These are phyloP conservation scores for Henckelia pumila DNA, from an alignment of 257 asterid species.

Conservation along the genomic window DNA sequence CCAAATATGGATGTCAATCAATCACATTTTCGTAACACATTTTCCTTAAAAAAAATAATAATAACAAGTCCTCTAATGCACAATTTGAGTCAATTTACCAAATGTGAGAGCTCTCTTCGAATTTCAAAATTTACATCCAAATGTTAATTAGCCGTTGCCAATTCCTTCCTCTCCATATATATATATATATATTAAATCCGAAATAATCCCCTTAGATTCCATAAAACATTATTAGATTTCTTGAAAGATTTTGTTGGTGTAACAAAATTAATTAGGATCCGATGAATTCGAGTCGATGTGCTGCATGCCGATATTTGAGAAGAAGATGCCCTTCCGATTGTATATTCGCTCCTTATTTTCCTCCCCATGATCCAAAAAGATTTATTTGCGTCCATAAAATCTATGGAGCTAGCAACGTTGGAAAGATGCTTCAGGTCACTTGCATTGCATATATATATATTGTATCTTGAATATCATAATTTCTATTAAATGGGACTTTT, in stretches of 20 bases:
- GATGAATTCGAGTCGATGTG: constrained; percentile 60
- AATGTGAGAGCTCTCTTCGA: neutral
- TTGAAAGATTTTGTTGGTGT: too few species aligned
- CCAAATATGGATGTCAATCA: neutral
- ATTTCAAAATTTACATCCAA: constrained; percentile 14
- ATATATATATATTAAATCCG: neutral
- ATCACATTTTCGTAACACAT: neutral
- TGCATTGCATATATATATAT: neutral
- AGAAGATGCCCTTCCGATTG: constrained; percentile 67
- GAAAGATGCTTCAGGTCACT: constrained; percentile 54
- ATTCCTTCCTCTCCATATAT: neutral
- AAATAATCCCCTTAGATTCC: constrained; percentile 17
- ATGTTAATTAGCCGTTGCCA: constrained; percentile 24
- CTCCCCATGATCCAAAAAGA: constrained; percentile 56
- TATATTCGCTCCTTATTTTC: constrained; percentile 68
- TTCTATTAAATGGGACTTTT: too few species aligned
- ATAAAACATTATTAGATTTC: constrained; percentile 4
- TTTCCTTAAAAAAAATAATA: too few species aligned
- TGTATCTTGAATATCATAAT: too few species aligned
- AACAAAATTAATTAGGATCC: too few species aligned
- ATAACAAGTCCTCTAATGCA: neutral
- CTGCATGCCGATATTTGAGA: constrained; percentile 74
- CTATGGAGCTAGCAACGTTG: constrained; percentile 72
- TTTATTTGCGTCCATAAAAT: constrained; percentile 60
- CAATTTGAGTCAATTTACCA: constrained; percentile 12